Conservation (phyloP, 2,329 filamentous ascomycete species). For the Colletotrichum noveboracense region DNA sequence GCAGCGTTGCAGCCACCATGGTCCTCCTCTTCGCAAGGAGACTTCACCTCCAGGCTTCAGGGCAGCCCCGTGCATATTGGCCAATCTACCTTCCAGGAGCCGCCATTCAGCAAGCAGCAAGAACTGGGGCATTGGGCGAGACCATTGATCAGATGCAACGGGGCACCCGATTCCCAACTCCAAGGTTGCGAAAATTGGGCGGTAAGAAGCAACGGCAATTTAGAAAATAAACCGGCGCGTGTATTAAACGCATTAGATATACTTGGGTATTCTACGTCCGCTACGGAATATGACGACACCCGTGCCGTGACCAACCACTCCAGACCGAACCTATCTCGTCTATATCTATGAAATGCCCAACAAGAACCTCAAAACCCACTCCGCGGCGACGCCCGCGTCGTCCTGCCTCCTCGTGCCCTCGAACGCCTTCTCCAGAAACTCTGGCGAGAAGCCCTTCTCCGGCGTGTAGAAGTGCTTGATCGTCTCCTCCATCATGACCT, state of each 20-base stretch:
- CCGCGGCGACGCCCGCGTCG: background rate
- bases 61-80: background rate
- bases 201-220: background rate
- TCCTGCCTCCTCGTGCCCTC: background rate
- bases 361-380: slow-evolving; percentile 3
- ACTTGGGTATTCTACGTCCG: background rate
- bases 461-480: slow-evolving; percentile 12
- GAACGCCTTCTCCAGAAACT: background rate
- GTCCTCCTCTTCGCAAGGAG: background rate
- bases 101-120: background rate
- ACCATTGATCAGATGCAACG: background rate
- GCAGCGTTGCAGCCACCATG: background rate
- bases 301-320: background rate
- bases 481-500: slow-evolving; percentile 40
- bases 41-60: background rate
- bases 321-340: background rate
- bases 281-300: background rate
- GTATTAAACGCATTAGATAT: background rate
- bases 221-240: background rate
- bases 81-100: background rate
- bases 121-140: background rate
- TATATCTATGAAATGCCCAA: background rate
- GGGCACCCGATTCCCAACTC: background rate
- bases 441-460: background rate
- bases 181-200: background rate